Base-by-base conservation (phyloP, 73 alveolate species). In the Blepharisma stoltei region DNA sequence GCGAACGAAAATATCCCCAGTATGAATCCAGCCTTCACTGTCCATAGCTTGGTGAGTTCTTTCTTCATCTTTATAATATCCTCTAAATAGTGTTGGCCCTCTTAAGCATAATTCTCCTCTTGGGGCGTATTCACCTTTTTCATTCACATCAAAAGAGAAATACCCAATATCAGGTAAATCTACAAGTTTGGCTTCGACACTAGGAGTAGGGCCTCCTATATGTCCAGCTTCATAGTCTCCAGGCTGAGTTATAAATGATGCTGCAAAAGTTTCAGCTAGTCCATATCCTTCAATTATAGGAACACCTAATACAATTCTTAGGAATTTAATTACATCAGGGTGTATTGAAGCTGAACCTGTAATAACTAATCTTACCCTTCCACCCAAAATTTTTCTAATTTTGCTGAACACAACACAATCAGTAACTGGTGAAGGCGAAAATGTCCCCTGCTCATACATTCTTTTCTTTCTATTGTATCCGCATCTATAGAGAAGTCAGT, bases 261-360 rank as follows among this genome's bases (percentile, higher is more conserved):
- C 98, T 6, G 97, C 98, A 45, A 92, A 76, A 70, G 90, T 78
- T 84, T 95, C 99, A 32, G 98, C 95, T 79, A 91, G 88, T 0
- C 99, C 99, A 81, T 92, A 95, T 43, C 98, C 99, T 83, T 93
- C 95, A 20, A 77, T 45, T 38, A 93, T 73, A n/a, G 93, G 93
- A 47, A 77, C 67, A 78, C 96, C 86, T 18, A 93, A 81, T 9
- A 89, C 88, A 21, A 84, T 68, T 70, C 87, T 81, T 6, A 93
- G 70, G 85, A 93, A 93, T 25, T 69, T 84, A 21, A 90, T 78
- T 20, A 90, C 85, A 55, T 94, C 98, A 9, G 81, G 81, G 25
- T 95, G 65, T 32, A 92, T 89, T 18, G 97, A 97, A 6, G 98
- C 97, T 0, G 97, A 84, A 25, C 97, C 98, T 6, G 97, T 89